Percentiles rank a stretch among this genome's conserved stretches.
phyloP scores from a whole-genome alignment of 2,329 filamentous ascomycete genomes.

The Orbilia javanica region DNA sequence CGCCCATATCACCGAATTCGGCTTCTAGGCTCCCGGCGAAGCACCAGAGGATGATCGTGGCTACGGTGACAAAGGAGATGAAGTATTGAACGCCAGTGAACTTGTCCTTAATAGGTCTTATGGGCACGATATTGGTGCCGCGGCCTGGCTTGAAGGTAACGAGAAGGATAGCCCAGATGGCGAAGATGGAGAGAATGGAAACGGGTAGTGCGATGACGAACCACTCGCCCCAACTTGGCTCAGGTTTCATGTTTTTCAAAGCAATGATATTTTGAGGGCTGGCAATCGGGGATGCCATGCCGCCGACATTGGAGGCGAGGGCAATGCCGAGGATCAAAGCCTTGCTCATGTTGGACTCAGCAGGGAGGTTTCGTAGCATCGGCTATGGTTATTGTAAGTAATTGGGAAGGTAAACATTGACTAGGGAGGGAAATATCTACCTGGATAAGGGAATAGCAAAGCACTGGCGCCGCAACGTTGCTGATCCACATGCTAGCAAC shows the following conservation, averaged over 20 bases:
- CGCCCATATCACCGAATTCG: conserved; percentile 96
- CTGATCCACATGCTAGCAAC: conserved; percentile 99
- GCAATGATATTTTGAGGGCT: conserved; percentile 98
- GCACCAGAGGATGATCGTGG: conserved; percentile 92
- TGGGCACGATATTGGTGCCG: conserved; percentile 89
- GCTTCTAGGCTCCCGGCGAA: conserved; percentile 87
- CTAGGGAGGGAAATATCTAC: conserved; percentile 67
- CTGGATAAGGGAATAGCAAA: conserved; percentile 98
- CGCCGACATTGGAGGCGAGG: conserved; percentile 92
- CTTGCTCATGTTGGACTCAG: conserved; percentile 92
- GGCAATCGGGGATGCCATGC: conserved; percentile 95
- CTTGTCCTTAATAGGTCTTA: conserved; percentile 86
- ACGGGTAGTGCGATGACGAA: conserved; percentile 96
- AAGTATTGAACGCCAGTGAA: conserved; percentile 95
- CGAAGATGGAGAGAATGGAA: conserved; percentile 84
- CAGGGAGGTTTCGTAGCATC: conserved; percentile 90
- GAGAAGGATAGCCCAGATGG: conserved; percentile 90
- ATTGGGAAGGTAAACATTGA: conserved; percentile 6
- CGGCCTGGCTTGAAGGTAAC: conserved; percentile 85
- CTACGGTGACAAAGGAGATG: conserved; percentile 83
- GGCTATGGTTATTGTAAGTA: conserved; percentile 70
- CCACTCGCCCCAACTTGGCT: conserved; percentile 94
- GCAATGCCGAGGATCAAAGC: conserved; percentile 95
- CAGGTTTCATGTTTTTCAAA: conserved; percentile 91
- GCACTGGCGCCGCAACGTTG: conserved; percentile 94